phyloP scores from a whole-genome alignment of 805 yeast genomes.

The Yarrowia yakushimensis region DNA sequence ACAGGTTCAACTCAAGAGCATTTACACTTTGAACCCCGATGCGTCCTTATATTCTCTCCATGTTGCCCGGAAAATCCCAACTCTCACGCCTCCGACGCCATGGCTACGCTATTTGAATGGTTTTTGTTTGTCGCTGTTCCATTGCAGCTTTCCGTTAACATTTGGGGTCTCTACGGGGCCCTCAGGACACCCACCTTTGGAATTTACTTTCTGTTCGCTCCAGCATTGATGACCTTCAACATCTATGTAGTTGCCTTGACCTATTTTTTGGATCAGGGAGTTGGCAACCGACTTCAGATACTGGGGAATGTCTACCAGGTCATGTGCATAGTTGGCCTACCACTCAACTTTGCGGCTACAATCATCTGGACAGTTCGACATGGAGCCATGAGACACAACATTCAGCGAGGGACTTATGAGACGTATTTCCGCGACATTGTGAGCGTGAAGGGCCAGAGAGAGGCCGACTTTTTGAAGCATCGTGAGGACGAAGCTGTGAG shows the following conservation, averaged over 20 bases:
- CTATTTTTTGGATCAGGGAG: neutral
- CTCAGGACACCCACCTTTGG: slow-evolving; percentile 1
- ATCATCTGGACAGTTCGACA: neutral
- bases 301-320: neutral
- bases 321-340: neutral
- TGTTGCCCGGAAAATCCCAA: neutral
- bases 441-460: neutral
- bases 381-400: slow-evolving; percentile 5
- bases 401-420: slow-evolving; percentile 10
- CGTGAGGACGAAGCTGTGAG: slow-evolving; percentile 16
- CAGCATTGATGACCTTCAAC: slow-evolving; percentile 7
- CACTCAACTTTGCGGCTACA: neutral
- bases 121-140: slow-evolving; percentile 12
- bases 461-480: neutral
- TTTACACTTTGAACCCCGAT: neutral
- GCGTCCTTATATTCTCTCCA: neutral
- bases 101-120: slow-evolving; percentile 9
- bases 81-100: neutral
- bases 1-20: neutral
- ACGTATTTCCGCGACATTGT: slow-evolving; percentile 18
- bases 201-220: slow-evolving; percentile 2
- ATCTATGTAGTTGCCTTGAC: slow-evolving; percentile 3
- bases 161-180: slow-evolving; percentile 11
- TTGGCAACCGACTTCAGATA: neutral
- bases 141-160: neutral